phyloP scores from a whole-genome alignment of 2,329 filamentous ascomycete species.

The Colletotrichum falcatum region DNA sequence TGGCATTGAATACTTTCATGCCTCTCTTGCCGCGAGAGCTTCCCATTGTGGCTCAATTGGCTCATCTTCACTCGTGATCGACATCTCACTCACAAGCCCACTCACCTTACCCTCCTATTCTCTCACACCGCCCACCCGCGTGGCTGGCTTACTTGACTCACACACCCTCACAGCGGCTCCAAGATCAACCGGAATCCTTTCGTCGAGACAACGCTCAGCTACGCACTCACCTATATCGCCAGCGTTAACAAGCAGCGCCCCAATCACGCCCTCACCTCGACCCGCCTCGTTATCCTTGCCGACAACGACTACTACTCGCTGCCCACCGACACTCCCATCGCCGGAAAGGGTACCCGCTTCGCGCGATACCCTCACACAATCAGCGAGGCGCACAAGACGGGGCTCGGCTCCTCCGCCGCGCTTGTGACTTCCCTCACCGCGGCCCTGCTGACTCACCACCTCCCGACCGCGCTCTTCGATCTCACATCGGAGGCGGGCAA shows the following conservation, averaged over 20 bases:
- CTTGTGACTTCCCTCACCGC: constrained; percentile 90
- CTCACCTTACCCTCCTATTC: neutral
- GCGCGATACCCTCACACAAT: constrained; percentile 82
- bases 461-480: constrained; percentile 68
- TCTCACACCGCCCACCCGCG: neutral
- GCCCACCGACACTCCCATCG: constrained; percentile 51
- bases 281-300: constrained; percentile 87
- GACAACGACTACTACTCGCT: constrained; percentile 97
- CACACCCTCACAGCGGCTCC: constrained; percentile 29
- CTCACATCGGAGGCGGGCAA: constrained; percentile 65
- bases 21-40: neutral
- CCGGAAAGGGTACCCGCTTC: constrained; percentile 66
- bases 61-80: neutral
- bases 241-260: constrained; percentile 53
- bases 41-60: neutral
- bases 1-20: neutral
- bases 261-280: constrained; percentile 69
- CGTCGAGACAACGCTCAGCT: constrained; percentile 90
- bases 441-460: constrained; percentile 81
- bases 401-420: constrained; percentile 93
- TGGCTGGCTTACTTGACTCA: constrained; percentile 6
- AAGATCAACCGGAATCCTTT: constrained; percentile 75
- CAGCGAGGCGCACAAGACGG: constrained; percentile 89
- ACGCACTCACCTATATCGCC: constrained; percentile 85
- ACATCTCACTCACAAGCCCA: neutral